These are phyloP conservation scores for Quercus parvula DNA, from an alignment of 306 rosid genomes.

Conservation along the genomic window DNA sequence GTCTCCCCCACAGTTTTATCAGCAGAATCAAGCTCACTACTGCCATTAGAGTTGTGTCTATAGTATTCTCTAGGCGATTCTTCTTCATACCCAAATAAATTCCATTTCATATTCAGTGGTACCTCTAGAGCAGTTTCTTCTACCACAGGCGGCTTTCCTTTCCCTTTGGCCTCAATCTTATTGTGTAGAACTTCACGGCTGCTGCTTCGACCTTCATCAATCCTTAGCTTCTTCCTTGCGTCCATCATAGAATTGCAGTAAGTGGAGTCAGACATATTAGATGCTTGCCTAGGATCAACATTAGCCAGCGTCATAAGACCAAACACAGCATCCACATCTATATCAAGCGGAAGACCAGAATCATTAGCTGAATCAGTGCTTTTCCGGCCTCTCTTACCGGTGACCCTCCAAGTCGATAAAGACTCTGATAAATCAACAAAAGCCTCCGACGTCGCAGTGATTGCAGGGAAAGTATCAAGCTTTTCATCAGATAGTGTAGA, in stretches of 20 bases:
- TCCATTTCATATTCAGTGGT: not conserved
- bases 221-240: not conserved
- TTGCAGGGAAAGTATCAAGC: not conserved
- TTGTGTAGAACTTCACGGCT: not conserved
- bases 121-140: not conserved
- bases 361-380: not conserved
- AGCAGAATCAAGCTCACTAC: constrained; percentile 1
- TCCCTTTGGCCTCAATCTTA: not conserved
- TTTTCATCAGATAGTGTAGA: constrained; percentile 23
- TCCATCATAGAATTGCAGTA: not conserved
- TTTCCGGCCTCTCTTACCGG: constrained; percentile 39
- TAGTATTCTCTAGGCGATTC: not conserved
- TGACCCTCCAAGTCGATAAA: constrained; percentile 15
- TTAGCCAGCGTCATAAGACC: constrained; percentile 40
- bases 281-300: constrained; percentile 11
- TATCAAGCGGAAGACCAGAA: not conserved
- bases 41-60: constrained; percentile 9
- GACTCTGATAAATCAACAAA: not conserved
- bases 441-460: not conserved
- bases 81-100: not conserved
- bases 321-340: constrained; percentile 20
- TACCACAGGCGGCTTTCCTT: not conserved
- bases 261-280: not conserved
- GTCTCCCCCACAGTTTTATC: not conserved
- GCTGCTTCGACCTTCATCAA: not conserved